Conservation (phyloP, 495 filamentous ascomycete species). For the Penicillium herquei region DNA sequence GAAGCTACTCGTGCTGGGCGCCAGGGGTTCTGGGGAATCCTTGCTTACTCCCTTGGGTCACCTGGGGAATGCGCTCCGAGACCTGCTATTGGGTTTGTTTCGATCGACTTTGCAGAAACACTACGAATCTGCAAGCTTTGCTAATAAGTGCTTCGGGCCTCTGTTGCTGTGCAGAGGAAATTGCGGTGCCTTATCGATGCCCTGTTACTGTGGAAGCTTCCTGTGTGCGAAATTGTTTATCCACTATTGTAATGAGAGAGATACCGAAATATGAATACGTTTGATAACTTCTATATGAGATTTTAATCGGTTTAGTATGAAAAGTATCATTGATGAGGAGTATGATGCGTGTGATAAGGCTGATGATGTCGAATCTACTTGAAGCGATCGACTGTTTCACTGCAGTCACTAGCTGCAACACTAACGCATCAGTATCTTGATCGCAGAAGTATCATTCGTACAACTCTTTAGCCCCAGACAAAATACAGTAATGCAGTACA, state of each 20-base stretch:
- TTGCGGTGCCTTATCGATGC: not conserved
- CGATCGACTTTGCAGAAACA: constrained; percentile 3
- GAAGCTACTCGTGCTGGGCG: not conserved
- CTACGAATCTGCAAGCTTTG: constrained; percentile 3
- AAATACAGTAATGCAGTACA: constrained; percentile 5
- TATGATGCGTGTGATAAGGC: too few relatives aligned
- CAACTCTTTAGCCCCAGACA: too few relatives aligned
- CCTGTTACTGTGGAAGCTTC: not conserved
- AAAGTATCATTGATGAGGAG: too few relatives aligned
- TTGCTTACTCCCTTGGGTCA: constrained; percentile 24
- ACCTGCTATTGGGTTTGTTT: constrained; percentile 16
- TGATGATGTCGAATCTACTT: not conserved
- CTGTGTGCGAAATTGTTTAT: not conserved
- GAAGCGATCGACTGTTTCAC: constrained; percentile 14
- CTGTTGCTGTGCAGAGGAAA: not conserved
- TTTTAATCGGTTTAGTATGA: too few relatives aligned
- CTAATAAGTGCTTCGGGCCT: constrained; percentile 4
- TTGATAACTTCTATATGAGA: too few relatives aligned
- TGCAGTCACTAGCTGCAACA: not conserved
- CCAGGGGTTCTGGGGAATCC: constrained; percentile 15
- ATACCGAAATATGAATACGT: not conserved
- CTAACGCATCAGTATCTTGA: not conserved
- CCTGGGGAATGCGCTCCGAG: constrained; percentile 14
- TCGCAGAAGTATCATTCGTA: too few relatives aligned
- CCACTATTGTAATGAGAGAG: not conserved